phyloP scores from a whole-genome alignment of 2,329 filamentous ascomycete species.

The Coniella lustricola region DNA sequence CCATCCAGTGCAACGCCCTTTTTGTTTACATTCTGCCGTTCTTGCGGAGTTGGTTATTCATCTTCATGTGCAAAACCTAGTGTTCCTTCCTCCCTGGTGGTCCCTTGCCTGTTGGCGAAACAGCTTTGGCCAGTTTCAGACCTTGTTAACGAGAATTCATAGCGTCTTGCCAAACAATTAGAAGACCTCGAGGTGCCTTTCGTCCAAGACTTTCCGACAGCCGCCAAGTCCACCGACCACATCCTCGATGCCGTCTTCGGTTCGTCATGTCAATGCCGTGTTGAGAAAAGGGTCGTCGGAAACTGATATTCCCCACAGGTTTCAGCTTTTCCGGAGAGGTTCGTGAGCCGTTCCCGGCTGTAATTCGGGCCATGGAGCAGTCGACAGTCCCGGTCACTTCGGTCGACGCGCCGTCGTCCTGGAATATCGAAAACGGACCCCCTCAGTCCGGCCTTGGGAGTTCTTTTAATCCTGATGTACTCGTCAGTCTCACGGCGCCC shows the following conservation, averaged over 20 bases:
- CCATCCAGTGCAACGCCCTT: slow-evolving; percentile 7
- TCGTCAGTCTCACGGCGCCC: slow-evolving; percentile 87
- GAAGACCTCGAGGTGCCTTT: slow-evolving; percentile 78
- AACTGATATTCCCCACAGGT: slow-evolving; percentile 36
- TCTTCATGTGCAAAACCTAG: background rate
- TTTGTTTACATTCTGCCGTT: slow-evolving; percentile 17
- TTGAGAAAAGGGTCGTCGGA: background rate
- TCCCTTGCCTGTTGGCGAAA: slow-evolving; percentile 3
- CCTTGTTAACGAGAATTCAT: slow-evolving; percentile 25
- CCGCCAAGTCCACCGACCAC: slow-evolving; percentile 65
- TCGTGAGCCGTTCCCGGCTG: slow-evolving; percentile 79
- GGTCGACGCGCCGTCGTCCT: slow-evolving; percentile 89
- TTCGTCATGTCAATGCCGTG: slow-evolving; percentile 29
- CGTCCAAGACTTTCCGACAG: slow-evolving; percentile 66
- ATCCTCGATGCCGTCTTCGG: slow-evolving; percentile 92
- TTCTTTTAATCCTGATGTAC: slow-evolving; percentile 68
- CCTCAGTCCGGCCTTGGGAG: slow-evolving; percentile 70
- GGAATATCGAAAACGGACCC: slow-evolving; percentile 85
- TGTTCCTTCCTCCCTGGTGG: background rate
- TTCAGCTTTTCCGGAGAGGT: slow-evolving; percentile 92
- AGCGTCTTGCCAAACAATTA: slow-evolving; percentile 80
- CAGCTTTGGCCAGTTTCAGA: background rate
- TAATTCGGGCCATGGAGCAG: slow-evolving; percentile 70
- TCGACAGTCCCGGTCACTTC: slow-evolving; percentile 72
- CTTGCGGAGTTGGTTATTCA: slow-evolving; percentile 15